Evolutionary conservation across 345 rosid genomes (phyloP), one percentile per base, ranked within the genome.

Genomic region (Heritiera littoralis): DNA sequence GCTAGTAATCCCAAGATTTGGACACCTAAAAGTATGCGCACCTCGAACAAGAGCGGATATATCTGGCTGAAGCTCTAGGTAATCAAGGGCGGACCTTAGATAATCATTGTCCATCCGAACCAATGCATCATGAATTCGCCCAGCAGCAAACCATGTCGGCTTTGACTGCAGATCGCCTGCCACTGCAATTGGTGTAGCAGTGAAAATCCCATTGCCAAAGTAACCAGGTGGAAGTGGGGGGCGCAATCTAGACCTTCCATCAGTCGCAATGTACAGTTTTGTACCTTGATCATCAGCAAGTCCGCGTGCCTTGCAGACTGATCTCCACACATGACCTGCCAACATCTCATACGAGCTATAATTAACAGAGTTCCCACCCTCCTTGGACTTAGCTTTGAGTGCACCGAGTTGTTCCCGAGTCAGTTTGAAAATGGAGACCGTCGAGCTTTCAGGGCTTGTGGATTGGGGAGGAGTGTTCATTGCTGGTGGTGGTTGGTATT

Each of bases 241-340:
- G 46, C 52, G 78, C 84, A 91, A 81, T 76, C 99, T 88, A 6
- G 98, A 79, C 76, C 99, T 86, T 48, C 99, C 99, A 60, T 93
- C 99, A 18, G 98, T 93, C 0, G 99, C 98, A 32, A 93, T 93
- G 82, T 95, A 95, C 78, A 95, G 14, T 74, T 93, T 93, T 72
- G 89, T 86, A 46, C 81, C 89, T 81, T 94, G 98, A 80, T 89
- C 92, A 54, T 84, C 90, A 0, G 85, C 40, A 77, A 92, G 94
- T 14, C 88, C 93, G 2, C 98, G 95, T 0, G 98, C 95, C 77
- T 77, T 86, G 85, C 97, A 88, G 7, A 86, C 86, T 1, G 91
- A 89, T 82, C 90, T 89, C 99, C 99, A 95, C 8, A 95, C 97
- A 67, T 95, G 98, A 61, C 96, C 99, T 1, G 99, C 88, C 88